Evolutionary conservation across 257 asterid genomes (phyloP), one percentile per base, ranked within the genome.

Genomic region (Ilex aquifolium): DNA sequence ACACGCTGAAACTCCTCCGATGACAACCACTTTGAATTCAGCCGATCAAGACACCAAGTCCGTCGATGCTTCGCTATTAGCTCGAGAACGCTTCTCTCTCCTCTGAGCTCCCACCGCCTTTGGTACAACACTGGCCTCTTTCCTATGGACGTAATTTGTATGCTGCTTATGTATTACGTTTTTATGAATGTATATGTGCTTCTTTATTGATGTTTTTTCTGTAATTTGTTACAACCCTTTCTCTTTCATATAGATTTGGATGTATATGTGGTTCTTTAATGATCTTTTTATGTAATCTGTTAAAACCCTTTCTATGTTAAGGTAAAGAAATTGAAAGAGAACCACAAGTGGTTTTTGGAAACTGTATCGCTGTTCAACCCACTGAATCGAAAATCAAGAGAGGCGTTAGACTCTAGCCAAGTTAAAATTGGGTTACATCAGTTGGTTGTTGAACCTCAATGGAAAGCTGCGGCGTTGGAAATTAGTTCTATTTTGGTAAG

Each of bases 271-370:
- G 21, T 51, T 32, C 39, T 31, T 51, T 21, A 54, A 13, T 21
- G 16, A 30, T 15, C 13, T 55, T 50, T 48, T 44, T 32, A 32
- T 21, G 60, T 17, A 58, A 65, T 76, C 64, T 46, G 31, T 60
- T 39, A 42, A 39, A 54, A 21, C 27, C 27, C 27, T 21, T 21
- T 21, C 27, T 65, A 31, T 67, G 32, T 58, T 53, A 74, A 92
- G 99, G 96, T 74, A 59, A 84, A 74, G 69, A 84, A 85, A 75
- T 71, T 93, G 80, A 81, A 78, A 80, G 96, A 81, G 32, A 81
- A 87, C 74, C 89, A 85, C 65, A 67, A 76, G 4, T 90, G 99
- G 97, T 79, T 90, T 60, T 66, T 84, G 77, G 85, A 82, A 58
- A 75, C 95, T 15, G 56, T 76, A 16, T 62, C 69, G 31, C 67